Percentiles rank a stretch among this genome's conserved stretches.
Evolutionary conservation across 2,329 filamentous ascomycete species (phyloP).

Genomic region (Fusarium siculi): DNA sequence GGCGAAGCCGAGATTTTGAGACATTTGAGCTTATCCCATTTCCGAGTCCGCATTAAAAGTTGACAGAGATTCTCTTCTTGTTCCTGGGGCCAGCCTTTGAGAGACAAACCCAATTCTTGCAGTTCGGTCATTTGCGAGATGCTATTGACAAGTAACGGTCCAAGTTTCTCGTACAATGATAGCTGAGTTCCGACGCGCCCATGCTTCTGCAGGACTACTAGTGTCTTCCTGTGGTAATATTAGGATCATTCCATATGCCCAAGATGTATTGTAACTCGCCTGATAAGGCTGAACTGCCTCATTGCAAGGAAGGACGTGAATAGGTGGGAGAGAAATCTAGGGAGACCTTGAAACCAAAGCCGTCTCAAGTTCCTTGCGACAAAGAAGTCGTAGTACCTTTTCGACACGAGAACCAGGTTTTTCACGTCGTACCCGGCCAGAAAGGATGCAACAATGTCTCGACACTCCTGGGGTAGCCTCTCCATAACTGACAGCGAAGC

Average conservation of each 20-base stretch:
- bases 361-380: neutral
- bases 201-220: neutral
- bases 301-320: neutral
- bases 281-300: neutral
- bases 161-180: neutral
- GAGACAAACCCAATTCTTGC: neutral
- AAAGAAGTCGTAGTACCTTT: neutral
- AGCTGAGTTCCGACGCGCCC: too few species aligned
- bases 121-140: neutral
- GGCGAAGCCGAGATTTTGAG: neutral
- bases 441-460: neutral
- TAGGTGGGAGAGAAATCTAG: neutral
- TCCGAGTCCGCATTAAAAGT: neutral
- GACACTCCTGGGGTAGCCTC: neutral
- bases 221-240: neutral
- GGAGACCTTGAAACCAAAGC: neutral
- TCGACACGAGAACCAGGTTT: neutral
- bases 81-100: neutral
- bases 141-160: neutral
- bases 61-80: neutral
- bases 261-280: neutral
- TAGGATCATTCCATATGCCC: neutral
- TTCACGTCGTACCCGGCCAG: neutral
- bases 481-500: neutral
- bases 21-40: neutral